A percentile compares a stretch with the other conserved stretches of the same genome.
Evolutionary conservation across 2,329 filamentous ascomycete species (phyloP).

Genomic region (Ramichloridium luteum): DNA sequence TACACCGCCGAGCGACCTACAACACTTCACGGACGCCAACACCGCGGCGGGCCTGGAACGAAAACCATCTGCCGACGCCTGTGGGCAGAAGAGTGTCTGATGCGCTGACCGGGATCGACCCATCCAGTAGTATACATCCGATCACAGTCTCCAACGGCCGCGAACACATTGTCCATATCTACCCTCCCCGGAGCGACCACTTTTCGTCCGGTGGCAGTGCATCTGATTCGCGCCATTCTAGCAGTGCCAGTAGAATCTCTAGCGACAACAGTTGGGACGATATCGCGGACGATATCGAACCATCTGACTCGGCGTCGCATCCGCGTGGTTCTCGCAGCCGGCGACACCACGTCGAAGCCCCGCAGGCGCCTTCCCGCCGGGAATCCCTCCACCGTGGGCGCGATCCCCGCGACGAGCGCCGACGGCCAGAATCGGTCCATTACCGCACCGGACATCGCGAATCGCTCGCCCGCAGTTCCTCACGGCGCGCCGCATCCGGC

Average conservation of each 20-base stretch:
- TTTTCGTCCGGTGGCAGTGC: slow-evolving; percentile 21
- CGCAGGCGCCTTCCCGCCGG: slow-evolving; percentile 24
- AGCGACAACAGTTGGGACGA: slow-evolving; percentile 21
- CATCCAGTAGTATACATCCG: slow-evolving; percentile 5
- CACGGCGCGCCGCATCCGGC: slow-evolving; percentile 22
- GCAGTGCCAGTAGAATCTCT: slow-evolving; percentile 16
- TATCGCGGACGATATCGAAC: slow-evolving; percentile 32
- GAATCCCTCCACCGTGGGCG: slow-evolving; percentile 26
- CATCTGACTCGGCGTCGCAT: slow-evolving; percentile 39
- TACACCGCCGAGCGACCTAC: no score
- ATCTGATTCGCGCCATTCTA: slow-evolving; percentile 20
- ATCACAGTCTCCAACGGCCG: slow-evolving; percentile 7
- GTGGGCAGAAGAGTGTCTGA: no score
- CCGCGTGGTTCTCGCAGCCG: slow-evolving; percentile 24
- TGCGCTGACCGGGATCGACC: no score
- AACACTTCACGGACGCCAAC: no score
- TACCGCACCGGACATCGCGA: slow-evolving; percentile 16
- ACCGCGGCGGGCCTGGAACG: no score
- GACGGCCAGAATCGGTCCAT: slow-evolving; percentile 15
- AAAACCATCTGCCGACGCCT: no score
- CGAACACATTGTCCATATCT: slow-evolving; percentile 18
- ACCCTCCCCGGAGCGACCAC: slow-evolving; percentile 11
- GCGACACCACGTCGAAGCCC: slow-evolving; percentile 24
- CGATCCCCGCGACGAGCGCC: slow-evolving; percentile 12
- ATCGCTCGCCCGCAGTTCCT: slow-evolving; percentile 13